Conservation (phyloP, 176 grass and related monocot species). For the Musa itinerans region DNA sequence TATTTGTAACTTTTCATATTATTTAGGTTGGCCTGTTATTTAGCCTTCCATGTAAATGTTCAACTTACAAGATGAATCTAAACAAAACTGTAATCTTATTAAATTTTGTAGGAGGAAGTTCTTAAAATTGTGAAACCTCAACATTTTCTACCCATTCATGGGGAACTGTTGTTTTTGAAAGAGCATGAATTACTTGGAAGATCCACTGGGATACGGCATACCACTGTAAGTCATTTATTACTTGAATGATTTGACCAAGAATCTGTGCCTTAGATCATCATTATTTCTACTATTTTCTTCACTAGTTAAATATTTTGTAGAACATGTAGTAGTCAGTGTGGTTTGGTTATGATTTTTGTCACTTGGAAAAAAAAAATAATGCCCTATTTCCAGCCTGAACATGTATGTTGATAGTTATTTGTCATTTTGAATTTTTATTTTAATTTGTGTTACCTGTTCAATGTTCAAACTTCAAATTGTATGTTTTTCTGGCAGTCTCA, state of each 20-base stretch:
- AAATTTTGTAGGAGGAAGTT: slow-evolving; percentile 88
- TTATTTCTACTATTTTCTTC: not conserved
- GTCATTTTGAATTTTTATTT: too few species aligned
- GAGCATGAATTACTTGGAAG: slow-evolving; percentile 95
- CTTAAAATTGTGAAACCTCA: slow-evolving; percentile 96
- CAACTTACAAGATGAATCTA: not conserved
- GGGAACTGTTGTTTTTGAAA: slow-evolving; percentile 91
- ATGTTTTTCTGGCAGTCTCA: too few species aligned
- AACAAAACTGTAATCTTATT: not conserved
- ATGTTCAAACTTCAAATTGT: too few species aligned
- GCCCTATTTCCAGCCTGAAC: too few species aligned
- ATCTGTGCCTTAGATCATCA: not conserved
- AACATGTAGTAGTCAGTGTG: not conserved
- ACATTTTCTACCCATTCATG: slow-evolving; percentile 97
- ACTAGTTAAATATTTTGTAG: not conserved
- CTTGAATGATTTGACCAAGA: not conserved
- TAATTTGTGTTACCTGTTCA: too few species aligned
- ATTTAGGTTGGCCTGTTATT: not conserved
- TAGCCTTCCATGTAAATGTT: not conserved
- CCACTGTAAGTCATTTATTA: slow-evolving; percentile 65
- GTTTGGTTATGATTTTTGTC: not conserved
- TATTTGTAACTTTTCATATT: not conserved
- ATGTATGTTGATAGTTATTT: too few species aligned
- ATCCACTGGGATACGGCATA: slow-evolving; percentile 92
- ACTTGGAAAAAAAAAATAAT: too few species aligned